These are phyloP conservation scores for Saitozyma podzolica DNA, from an alignment of 768 basidiomycete species.

Conservation along the genomic window DNA sequence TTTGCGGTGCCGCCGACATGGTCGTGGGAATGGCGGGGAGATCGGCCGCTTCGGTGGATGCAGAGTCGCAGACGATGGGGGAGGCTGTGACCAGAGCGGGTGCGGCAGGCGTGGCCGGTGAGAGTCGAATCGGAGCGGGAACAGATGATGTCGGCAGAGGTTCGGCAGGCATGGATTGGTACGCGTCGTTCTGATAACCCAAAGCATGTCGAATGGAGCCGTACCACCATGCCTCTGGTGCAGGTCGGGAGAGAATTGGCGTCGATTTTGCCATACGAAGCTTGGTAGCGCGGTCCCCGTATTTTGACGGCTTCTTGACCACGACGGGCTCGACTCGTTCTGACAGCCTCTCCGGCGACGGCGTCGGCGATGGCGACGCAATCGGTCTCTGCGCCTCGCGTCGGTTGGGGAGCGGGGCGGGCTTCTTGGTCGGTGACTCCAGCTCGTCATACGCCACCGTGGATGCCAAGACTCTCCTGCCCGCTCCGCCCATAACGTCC, in stretches of 20 bases:
- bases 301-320: slow-evolving; percentile 13
- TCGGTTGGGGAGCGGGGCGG: slow-evolving; percentile 2
- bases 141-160: slow-evolving; percentile 5
- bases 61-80: slow-evolving; percentile 47
- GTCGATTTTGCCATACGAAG: slow-evolving; percentile 35
- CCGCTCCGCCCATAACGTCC: slow-evolving; percentile 1
- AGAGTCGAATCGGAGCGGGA: slow-evolving; percentile 13
- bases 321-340: background rate
- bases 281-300: slow-evolving; percentile 35
- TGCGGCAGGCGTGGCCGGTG: slow-evolving; percentile 23
- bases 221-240: slow-evolving; percentile 16
- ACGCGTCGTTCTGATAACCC: background rate
- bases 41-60: slow-evolving; percentile 41
- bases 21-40: slow-evolving; percentile 41
- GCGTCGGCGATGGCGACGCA: background rate
- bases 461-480: slow-evolving; percentile 16
- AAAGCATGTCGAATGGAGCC: slow-evolving; percentile 10
- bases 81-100: slow-evolving; percentile 35
- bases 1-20: background rate
- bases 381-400: slow-evolving; percentile 1
- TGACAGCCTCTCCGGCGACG: slow-evolving; percentile 1
- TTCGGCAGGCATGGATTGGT: slow-evolving; percentile 3
- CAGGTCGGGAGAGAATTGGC: slow-evolving; percentile 20
- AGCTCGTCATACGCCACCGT: slow-evolving; percentile 28
- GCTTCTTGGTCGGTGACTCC: slow-evolving; percentile 30